These are phyloP conservation scores for Penicillium paxilli DNA, from an alignment of 495 filamentous ascomycete species.

Conservation along the genomic window DNA sequence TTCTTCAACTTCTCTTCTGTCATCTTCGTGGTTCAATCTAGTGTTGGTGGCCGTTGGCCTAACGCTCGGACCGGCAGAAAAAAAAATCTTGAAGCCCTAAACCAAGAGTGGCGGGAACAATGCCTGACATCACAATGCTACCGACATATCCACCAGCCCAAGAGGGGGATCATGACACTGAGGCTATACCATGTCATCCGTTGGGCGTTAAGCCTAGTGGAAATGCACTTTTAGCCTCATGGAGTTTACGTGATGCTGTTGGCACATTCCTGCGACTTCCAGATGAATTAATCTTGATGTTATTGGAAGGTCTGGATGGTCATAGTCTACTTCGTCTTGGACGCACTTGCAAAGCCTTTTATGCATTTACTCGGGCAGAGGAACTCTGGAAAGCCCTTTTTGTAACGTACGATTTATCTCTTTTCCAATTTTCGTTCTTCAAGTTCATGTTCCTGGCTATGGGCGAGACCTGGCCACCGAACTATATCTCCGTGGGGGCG, in stretches of 20 bases:
- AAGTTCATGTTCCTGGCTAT: not conserved
- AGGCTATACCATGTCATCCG: slow-evolving; percentile 74
- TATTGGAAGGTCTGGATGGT: slow-evolving; percentile 75
- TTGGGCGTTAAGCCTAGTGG: slow-evolving; percentile 84
- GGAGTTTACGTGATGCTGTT: slow-evolving; percentile 63
- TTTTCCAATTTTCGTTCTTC: not conserved
- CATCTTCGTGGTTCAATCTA: not conserved
- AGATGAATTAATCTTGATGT: slow-evolving; percentile 76
- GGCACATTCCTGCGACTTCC: slow-evolving; percentile 67
- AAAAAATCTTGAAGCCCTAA: slow-evolving; percentile 32
- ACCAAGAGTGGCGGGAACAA: slow-evolving; percentile 15
- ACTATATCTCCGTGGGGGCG: not conserved
- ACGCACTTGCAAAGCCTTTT: slow-evolving; percentile 84
- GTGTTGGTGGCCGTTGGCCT: not conserved
- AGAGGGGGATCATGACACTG: slow-evolving; percentile 18
- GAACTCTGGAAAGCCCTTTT: slow-evolving; percentile 91
- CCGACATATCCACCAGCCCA: slow-evolving; percentile 18
- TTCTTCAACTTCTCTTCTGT: not conserved
- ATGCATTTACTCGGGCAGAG: slow-evolving; percentile 81
- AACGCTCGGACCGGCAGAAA: slow-evolving; percentile 12
- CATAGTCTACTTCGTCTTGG: slow-evolving; percentile 63
- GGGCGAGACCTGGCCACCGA: not conserved
- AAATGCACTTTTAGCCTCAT: slow-evolving; percentile 70
- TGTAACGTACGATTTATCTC: slow-evolving; percentile 66
- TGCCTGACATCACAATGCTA: slow-evolving; percentile 35